Conservation (phyloP, 805 yeast genomes). For the Torulaspora gathmanii region DNA sequence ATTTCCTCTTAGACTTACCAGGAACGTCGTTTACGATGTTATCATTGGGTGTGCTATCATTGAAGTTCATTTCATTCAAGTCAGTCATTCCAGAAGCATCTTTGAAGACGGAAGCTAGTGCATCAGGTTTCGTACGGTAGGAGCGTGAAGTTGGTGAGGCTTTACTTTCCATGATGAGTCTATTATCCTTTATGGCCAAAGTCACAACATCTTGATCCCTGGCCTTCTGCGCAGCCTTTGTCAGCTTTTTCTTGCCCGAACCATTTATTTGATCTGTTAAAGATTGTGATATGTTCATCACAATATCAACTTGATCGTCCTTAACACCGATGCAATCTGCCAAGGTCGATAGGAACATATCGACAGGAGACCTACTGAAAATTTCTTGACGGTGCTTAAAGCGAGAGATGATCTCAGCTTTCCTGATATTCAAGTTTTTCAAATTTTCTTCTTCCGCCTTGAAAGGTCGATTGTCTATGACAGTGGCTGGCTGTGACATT, state of each 20-base stretch:
- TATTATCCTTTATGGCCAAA: slow-evolving; percentile 24
- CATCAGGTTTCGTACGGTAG: slow-evolving; percentile 18
- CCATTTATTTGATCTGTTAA: slow-evolving; percentile 31
- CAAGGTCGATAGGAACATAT: slow-evolving; percentile 32
- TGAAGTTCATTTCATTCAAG: slow-evolving; percentile 17
- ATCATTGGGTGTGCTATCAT: slow-evolving; percentile 7
- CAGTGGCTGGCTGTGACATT: slow-evolving; percentile 7
- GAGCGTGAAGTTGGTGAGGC: slow-evolving; percentile 12
- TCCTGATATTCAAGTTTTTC: slow-evolving; percentile 27
- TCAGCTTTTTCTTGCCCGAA: slow-evolving; percentile 33
- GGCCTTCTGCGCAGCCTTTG: slow-evolving; percentile 31
- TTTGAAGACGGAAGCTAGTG: slow-evolving; percentile 26
- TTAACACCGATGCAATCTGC: slow-evolving; percentile 33
- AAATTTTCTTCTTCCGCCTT: slow-evolving; percentile 32
- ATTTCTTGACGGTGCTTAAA: slow-evolving; percentile 35
- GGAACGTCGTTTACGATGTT: slow-evolving; percentile 4
- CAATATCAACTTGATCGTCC: slow-evolving; percentile 28
- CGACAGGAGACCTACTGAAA: slow-evolving; percentile 29
- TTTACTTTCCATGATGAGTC: slow-evolving; percentile 30
- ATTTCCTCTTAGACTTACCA: slow-evolving; percentile 26
- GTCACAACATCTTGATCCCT: slow-evolving; percentile 33
- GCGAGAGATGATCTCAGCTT: slow-evolving; percentile 33
- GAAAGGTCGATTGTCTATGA: slow-evolving; percentile 25
- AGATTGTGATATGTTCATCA: slow-evolving; percentile 24
- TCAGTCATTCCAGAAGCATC: slow-evolving; percentile 22